Percentiles rank a stretch among this genome's conserved stretches.
These are phyloP conservation scores for Pestalotiopsis sp. DNA, from an alignment of 2,329 filamentous ascomycete genomes.

Conservation along the genomic window DNA sequence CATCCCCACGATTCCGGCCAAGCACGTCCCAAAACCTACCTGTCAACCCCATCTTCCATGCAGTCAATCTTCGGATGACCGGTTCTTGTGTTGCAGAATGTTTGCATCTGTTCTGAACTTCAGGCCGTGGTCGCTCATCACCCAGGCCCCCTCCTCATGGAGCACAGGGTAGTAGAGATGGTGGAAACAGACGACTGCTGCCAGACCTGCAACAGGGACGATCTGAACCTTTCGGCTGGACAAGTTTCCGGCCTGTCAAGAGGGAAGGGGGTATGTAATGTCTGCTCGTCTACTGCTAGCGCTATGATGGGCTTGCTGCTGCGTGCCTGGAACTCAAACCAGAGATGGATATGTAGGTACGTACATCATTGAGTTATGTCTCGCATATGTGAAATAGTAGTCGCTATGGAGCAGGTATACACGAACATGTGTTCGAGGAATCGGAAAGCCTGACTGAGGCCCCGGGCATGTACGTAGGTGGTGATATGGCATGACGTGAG, in stretches of 20 bases:
- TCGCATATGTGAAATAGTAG: background rate
- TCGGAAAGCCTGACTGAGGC: background rate
- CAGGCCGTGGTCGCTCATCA: background rate
- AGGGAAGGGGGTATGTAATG: background rate
- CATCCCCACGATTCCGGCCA: constrained; percentile 30
- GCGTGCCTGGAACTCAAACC: background rate
- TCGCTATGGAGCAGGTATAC: background rate
- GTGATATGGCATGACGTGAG: background rate
- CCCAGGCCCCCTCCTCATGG: background rate
- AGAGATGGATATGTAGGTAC: background rate
- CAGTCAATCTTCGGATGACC: constrained; percentile 30
- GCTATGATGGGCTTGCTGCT: background rate
- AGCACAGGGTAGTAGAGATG: background rate
- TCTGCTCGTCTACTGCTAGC: background rate
- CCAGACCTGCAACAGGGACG: constrained; percentile 12
- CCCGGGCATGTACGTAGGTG: background rate
- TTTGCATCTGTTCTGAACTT: constrained; percentile 28
- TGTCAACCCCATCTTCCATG: constrained; percentile 23
- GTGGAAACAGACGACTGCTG: constrained; percentile 3
- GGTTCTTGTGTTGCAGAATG: constrained; percentile 29
- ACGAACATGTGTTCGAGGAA: background rate
- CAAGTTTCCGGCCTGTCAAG: constrained; percentile 2
- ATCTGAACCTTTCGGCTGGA: constrained; percentile 4
- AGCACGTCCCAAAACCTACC: constrained; percentile 28
- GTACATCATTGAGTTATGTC: background rate